These are phyloP conservation scores for Ceratocystis ficicola DNA, from an alignment of 2,329 filamentous ascomycete genomes.

Conservation along the genomic window DNA sequence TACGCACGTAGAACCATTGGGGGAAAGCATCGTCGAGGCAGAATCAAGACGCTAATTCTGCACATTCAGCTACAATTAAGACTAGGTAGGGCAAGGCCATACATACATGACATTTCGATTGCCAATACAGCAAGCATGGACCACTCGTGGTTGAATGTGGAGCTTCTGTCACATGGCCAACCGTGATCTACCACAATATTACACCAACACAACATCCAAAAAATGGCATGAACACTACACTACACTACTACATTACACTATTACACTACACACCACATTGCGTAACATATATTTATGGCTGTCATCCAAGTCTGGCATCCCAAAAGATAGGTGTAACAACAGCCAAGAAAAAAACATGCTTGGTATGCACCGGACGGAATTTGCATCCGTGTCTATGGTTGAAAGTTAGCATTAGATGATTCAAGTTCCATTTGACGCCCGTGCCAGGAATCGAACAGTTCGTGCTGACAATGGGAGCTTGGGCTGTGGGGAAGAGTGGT, in stretches of 20 bases:
- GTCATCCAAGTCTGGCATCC: not conserved
- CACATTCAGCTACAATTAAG: no score
- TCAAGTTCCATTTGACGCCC: not conserved
- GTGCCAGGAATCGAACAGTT: conserved; percentile 8
- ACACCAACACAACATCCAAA: not conserved
- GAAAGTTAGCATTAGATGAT: not conserved
- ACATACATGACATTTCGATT: not conserved
- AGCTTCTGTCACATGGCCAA: conserved; percentile 4
- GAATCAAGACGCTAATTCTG: no score
- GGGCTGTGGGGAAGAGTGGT: not conserved
- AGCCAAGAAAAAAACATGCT: not conserved
- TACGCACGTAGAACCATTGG: not conserved
- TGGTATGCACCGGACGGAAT: conserved; percentile 14
- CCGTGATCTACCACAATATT: not conserved
- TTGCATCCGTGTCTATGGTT: conserved; percentile 14
- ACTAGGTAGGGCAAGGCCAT: no score
- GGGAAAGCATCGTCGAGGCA: not conserved
- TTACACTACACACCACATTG: not conserved
- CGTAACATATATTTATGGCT: not conserved
- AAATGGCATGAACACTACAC: not conserved
- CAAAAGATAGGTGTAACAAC: not conserved
- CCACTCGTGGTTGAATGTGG: not conserved
- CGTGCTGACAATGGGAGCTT: not conserved
- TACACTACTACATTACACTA: not conserved
- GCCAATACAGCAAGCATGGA: not conserved